These are phyloP conservation scores for Dipodascus albidus DNA, from an alignment of 805 yeast genomes.

Conservation along the genomic window DNA sequence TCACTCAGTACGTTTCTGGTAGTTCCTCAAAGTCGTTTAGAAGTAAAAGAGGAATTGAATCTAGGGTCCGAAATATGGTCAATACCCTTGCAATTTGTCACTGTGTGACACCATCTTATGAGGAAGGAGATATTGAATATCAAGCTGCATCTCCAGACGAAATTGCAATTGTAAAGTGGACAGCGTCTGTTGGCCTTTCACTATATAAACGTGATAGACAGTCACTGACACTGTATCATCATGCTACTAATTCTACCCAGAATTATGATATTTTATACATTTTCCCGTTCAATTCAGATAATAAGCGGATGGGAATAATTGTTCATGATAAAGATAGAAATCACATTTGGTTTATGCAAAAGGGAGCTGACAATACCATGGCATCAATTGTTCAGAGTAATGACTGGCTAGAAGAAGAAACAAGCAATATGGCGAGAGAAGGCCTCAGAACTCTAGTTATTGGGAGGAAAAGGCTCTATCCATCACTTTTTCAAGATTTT, in stretches of 20 bases:
- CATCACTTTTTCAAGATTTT: slow-evolving; percentile 49
- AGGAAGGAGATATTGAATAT: slow-evolving; percentile 62
- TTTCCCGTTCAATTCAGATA: slow-evolving; percentile 92
- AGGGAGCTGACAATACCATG: slow-evolving; percentile 98
- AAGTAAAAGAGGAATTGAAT: slow-evolving; percentile 57
- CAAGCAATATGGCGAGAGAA: slow-evolving; percentile 95
- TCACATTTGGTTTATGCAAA: slow-evolving; percentile 75
- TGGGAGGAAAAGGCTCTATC: slow-evolving; percentile 64
- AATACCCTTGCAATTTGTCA: slow-evolving; percentile 88
- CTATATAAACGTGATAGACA: slow-evolving; percentile 74
- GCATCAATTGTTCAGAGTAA: slow-evolving; percentile 63
- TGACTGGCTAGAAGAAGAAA: slow-evolving; percentile 97
- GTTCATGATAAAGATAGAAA: slow-evolving; percentile 50
- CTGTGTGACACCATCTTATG: slow-evolving; percentile 89
- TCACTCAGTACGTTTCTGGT: slow-evolving; percentile 49
- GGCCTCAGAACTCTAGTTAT: slow-evolving; percentile 92
- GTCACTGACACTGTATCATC: slow-evolving; percentile 57
- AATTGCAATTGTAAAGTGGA: slow-evolving; percentile 88
- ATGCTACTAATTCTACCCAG: slow-evolving; percentile 32
- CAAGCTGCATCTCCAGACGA: slow-evolving; percentile 99
- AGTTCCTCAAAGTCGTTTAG: slow-evolving; percentile 17
- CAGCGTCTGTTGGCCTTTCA: slow-evolving; percentile 75
- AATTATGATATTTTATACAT: slow-evolving; percentile 62
- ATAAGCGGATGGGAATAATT: slow-evolving; percentile 92
- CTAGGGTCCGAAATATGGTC: slow-evolving; percentile 68